phyloP scores from a whole-genome alignment of 2,329 filamentous ascomycete genomes.

The Cercospora janseana region DNA sequence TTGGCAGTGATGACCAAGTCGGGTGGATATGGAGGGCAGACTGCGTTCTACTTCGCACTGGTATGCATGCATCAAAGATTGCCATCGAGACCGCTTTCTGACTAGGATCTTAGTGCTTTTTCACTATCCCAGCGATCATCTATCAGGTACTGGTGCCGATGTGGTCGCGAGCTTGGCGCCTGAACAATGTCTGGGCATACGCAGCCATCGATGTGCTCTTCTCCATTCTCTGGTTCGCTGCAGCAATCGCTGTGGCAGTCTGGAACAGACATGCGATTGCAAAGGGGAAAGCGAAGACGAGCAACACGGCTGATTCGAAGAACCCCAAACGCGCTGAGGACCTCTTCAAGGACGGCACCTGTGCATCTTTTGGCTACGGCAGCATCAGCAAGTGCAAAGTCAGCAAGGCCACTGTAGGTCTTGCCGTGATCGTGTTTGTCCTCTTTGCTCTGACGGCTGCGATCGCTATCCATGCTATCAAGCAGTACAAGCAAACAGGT shows the following conservation, averaged over 20 bases:
- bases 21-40: constrained; percentile 54
- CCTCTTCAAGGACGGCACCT: constrained; percentile 43
- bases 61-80: no score
- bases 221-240: constrained; percentile 58
- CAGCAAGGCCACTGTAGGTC: constrained; percentile 55
- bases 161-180: constrained; percentile 57
- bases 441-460: constrained; percentile 54
- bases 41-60: constrained; percentile 58
- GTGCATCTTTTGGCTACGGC: constrained; percentile 57
- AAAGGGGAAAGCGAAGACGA: constrained; percentile 45
- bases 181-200: constrained; percentile 61
- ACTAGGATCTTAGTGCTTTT: constrained; percentile 53
- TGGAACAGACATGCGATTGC: constrained; percentile 57
- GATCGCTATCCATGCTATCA: constrained; percentile 55
- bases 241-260: constrained; percentile 56
- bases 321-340: constrained; percentile 22
- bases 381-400: constrained; percentile 56
- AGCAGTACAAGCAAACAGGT: constrained; percentile 58
- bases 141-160: constrained; percentile 61
- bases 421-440: constrained; percentile 58
- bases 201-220: constrained; percentile 55
- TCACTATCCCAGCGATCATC: constrained; percentile 57
- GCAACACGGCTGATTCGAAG: not conserved
- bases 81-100: no score
- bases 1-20: constrained; percentile 58